These are phyloP conservation scores for Metarhizium album DNA, from an alignment of 2,329 filamentous ascomycete genomes.

Conservation along the genomic window DNA sequence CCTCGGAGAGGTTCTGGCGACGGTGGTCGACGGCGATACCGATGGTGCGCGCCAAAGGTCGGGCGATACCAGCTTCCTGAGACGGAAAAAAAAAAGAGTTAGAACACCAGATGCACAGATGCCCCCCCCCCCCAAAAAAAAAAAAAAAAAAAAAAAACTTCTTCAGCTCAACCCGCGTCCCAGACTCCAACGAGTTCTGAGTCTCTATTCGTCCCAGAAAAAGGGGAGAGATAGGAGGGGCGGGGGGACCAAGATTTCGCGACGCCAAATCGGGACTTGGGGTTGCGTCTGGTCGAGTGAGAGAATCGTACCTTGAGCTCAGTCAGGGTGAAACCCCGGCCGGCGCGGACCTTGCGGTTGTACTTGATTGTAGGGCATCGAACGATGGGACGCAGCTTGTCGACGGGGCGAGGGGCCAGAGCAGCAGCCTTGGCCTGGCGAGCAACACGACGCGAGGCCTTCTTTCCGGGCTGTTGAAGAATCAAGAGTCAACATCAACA, in stretches of 20 bases:
- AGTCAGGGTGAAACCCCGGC: constrained; percentile 93
- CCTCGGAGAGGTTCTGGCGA: constrained; percentile 94
- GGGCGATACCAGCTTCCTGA: constrained; percentile 89
- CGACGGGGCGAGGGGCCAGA: constrained; percentile 90
- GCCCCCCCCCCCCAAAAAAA: too few relatives aligned
- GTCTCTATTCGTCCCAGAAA: too few relatives aligned
- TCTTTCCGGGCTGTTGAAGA: constrained; percentile 74
- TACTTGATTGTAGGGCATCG: constrained; percentile 98
- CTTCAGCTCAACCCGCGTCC: too few relatives aligned
- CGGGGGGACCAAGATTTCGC: neutral
- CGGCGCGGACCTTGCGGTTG: constrained; percentile 94
- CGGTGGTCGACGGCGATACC: constrained; percentile 95
- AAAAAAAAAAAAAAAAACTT: too few relatives aligned
- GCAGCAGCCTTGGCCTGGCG: constrained; percentile 91
- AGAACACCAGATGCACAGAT: constrained; percentile 18
- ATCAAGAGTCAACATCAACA: constrained; percentile 22
- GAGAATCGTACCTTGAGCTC: constrained; percentile 79
- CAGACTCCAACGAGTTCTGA: too few relatives aligned
- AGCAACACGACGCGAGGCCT: constrained; percentile 82
- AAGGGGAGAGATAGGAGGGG: too few relatives aligned
- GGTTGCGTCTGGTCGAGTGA: neutral
- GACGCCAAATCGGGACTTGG: neutral
- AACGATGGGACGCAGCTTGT: constrained; percentile 92
- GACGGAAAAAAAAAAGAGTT: constrained; percentile 13
- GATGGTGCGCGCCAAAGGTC: constrained; percentile 88